A percentile compares a stretch with the other conserved stretches of the same genome.
These are phyloP conservation scores for Neurospora sublineolata DNA, from an alignment of 495 filamentous ascomycete genomes.

Conservation along the genomic window DNA sequence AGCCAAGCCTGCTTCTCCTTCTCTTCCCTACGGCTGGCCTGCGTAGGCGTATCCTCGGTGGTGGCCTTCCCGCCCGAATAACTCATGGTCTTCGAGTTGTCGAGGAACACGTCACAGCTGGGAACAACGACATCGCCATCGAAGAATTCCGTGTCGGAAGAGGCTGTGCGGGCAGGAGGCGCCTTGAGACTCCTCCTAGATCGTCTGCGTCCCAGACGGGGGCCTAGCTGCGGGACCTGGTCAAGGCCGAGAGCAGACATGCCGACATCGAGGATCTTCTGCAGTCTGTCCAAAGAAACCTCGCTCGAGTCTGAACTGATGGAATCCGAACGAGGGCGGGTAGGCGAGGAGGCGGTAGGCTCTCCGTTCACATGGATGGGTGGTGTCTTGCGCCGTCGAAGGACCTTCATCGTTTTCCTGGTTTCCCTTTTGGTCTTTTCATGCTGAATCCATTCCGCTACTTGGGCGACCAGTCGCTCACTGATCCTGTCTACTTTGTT, in stretches of 20 bases:
- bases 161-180: conserved; percentile 25
- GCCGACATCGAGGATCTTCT: conserved; percentile 56
- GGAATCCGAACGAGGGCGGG: conserved; percentile 26
- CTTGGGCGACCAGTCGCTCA: conserved; percentile 54
- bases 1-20: conserved; percentile 67
- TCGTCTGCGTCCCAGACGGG: conserved; percentile 18
- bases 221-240: conserved; percentile 23
- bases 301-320: conserved; percentile 45
- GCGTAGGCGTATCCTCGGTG: conserved; percentile 33
- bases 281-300: conserved; percentile 54
- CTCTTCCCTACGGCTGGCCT: conserved; percentile 30
- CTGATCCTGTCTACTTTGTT: conserved; percentile 28
- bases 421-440: conserved; percentile 56
- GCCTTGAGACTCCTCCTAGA: conserved; percentile 23
- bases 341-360: not conserved
- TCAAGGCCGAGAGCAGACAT: conserved; percentile 35
- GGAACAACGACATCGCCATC: conserved; percentile 64
- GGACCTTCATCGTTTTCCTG: conserved; percentile 32
- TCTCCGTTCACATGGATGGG: conserved; percentile 4
- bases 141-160: conserved; percentile 72
- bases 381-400: conserved; percentile 20
- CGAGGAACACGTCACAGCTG: conserved; percentile 64
- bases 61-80: conserved; percentile 52
- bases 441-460: conserved; percentile 67
- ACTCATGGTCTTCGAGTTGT: conserved; percentile 78